Conservation (phyloP, 2,329 filamentous ascomycete species). For the Colletotrichum sp. region DNA sequence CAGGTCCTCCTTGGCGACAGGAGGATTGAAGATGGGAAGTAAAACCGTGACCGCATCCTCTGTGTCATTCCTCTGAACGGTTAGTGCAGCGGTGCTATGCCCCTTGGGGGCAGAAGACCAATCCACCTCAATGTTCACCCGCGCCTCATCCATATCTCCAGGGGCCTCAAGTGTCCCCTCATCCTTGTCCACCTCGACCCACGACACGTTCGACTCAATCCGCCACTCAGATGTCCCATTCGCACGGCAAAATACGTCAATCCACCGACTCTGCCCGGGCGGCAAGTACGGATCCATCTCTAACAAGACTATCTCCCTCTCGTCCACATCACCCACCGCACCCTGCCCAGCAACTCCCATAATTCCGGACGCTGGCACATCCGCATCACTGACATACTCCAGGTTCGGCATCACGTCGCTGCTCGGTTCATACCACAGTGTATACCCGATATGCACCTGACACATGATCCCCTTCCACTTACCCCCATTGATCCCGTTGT, state of each 20-base stretch:
- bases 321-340: neutral
- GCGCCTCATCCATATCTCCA: neutral
- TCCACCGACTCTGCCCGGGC: neutral
- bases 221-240: neutral
- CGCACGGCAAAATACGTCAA: neutral
- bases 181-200: neutral
- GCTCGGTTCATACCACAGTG: constrained; percentile 56
- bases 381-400: neutral
- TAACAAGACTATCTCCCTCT: neutral
- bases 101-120: neutral
- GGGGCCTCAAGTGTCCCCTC: neutral
- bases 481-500: constrained; percentile 43
- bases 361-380: neutral
- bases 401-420: constrained; percentile 52
- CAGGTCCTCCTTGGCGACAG: rapidly evolving
- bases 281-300: neutral
- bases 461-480: constrained; percentile 49
- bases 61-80: neutral
- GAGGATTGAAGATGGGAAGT: neutral
- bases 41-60: neutral
- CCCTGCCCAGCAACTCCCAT: constrained; percentile 5
- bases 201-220: neutral
- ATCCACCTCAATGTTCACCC: neutral
- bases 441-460: constrained; percentile 53
- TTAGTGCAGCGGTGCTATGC: neutral